Base-by-base conservation (phyloP, 495 filamentous ascomycete species). In the Talaromyces stipitatus region DNA sequence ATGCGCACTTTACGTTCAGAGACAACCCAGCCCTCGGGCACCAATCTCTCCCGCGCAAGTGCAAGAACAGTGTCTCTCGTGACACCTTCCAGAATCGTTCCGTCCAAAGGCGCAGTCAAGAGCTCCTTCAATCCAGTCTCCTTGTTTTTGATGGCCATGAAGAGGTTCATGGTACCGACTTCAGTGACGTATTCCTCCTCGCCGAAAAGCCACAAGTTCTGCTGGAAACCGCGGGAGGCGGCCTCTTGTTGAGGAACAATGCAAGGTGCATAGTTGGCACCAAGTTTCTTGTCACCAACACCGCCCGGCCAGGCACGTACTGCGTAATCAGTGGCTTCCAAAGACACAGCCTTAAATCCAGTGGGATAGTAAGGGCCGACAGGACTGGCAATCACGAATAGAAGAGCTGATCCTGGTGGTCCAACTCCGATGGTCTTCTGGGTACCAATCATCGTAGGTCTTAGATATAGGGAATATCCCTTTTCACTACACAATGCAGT, bases 141-240 rank as follows among this genome's bases (percentile, higher is more conserved):
- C 76, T 87, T 88, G 72, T 91, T 83, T 69, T 80, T 80, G 60
- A 96, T 68, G 11, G 87, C 89, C 8, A 86, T 82, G 66, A 97
- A 98, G 58, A 98, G 82, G 70, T 98, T 98, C 94, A 97, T 98
- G 29, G 95, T 96, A 55, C 94, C 94, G 29, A 94, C 94, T 72
- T 98, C 94, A 29, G 95, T 98, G 32, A 96, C 84, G 64, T 84
- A 95, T 61, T 96, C 90, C 72, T 97, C 91, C 59, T 92, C 85
- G 29, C 89, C 90, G 64, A 97, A 97, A 29, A 98, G 76, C 94
- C 94, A 98, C 52, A 98, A 78, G 70, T 97, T 97, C 80, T 98
- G 94, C 72, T 98, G 92, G 81, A 89, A 96, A 29, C 94, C 94
- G 16, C 90, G 81, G 59, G 81, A 84, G 26, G 92, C 91, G 16